Percentiles rank a stretch among this genome's conserved stretches.
Evolutionary conservation across 2,329 filamentous ascomycete genomes (phyloP).

Genomic region (Scedosporium boydii): DNA sequence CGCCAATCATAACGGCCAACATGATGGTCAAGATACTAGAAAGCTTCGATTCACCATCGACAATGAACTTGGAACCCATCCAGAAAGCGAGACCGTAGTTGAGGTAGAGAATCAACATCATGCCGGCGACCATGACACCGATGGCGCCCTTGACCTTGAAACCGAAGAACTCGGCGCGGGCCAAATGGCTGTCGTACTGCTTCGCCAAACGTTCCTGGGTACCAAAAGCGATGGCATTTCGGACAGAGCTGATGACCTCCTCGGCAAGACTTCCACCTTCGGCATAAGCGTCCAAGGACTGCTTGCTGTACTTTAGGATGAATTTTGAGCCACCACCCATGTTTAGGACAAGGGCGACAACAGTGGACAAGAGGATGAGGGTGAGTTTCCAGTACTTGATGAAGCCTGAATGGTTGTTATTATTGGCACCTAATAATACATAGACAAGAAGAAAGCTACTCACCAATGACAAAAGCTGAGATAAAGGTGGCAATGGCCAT

Average conservation of each 20-base stretch:
- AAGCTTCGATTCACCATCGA: slow-evolving; percentile 55
- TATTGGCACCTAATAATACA: neutral
- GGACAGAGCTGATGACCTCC: slow-evolving; percentile 87
- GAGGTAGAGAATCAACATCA: slow-evolving; percentile 78
- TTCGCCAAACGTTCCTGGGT: slow-evolving; percentile 86
- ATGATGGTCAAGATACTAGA: slow-evolving; percentile 73
- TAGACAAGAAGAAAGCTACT: neutral
- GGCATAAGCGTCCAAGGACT: slow-evolving; percentile 70
- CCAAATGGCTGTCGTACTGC: slow-evolving; percentile 72
- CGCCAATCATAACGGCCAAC: slow-evolving; percentile 86
- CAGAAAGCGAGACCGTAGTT: slow-evolving; percentile 86
- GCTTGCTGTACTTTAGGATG: slow-evolving; percentile 73
- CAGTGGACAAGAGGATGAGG: slow-evolving; percentile 72
- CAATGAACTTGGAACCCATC: slow-evolving; percentile 70
- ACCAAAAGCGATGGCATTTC: slow-evolving; percentile 86
- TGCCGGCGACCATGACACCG: slow-evolving; percentile 68
- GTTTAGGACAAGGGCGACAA: slow-evolving; percentile 67
- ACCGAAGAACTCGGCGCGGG: slow-evolving; percentile 64
- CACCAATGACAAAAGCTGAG: slow-evolving; percentile 73
- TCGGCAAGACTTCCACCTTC: slow-evolving; percentile 81
- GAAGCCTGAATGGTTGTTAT: slow-evolving; percentile 39
- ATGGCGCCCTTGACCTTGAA: slow-evolving; percentile 64
- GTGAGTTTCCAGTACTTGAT: slow-evolving; percentile 89
- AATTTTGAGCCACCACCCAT: slow-evolving; percentile 67
- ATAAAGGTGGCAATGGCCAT: slow-evolving; percentile 74